Evolutionary conservation across 2,329 filamentous ascomycete genomes (phyloP).

Genomic region (Aureobasidium pullulans): DNA sequence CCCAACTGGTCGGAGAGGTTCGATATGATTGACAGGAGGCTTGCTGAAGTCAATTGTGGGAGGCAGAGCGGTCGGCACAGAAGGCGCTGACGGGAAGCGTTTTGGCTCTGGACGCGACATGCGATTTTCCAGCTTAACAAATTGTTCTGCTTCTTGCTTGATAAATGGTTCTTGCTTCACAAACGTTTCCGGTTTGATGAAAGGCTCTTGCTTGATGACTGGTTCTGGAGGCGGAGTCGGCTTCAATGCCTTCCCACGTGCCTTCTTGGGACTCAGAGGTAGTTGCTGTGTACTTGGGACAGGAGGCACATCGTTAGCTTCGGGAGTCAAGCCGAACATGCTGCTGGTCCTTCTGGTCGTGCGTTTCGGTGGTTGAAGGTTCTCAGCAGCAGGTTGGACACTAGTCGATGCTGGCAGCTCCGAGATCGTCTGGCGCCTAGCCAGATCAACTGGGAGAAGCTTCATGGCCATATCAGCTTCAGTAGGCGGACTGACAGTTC

Average conservation of each 20-base stretch:
- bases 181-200: not conserved
- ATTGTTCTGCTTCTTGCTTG: not conserved
- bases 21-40: slow-evolving; percentile 10
- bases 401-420: slow-evolving; percentile 7
- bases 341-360: slow-evolving; percentile 9
- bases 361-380: not conserved
- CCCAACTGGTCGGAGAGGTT: not conserved
- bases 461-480: slow-evolving; percentile 2
- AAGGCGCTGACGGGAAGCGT: not conserved
- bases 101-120: not conserved
- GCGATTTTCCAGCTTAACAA: not conserved
- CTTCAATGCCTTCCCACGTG: not conserved
- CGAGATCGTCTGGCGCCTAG: slow-evolving; percentile 16
- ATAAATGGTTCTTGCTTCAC: not conserved
- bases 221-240: not conserved
- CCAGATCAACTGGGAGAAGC: not conserved
- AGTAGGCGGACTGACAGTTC: slow-evolving; percentile 28
- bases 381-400: not conserved
- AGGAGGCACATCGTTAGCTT: slow-evolving; percentile 15
- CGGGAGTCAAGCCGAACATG: not conserved
- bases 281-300: slow-evolving; percentile 11
- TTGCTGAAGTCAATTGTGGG: slow-evolving; percentile 11
- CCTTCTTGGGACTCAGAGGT: not conserved
- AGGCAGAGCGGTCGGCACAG: slow-evolving; percentile 1
- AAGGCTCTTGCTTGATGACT: not conserved